Evolutionary conservation across 2,329 filamentous ascomycete species (phyloP), one percentile per base, ranked within the genome.

Genomic region (Clarireedia hainanense): DNA sequence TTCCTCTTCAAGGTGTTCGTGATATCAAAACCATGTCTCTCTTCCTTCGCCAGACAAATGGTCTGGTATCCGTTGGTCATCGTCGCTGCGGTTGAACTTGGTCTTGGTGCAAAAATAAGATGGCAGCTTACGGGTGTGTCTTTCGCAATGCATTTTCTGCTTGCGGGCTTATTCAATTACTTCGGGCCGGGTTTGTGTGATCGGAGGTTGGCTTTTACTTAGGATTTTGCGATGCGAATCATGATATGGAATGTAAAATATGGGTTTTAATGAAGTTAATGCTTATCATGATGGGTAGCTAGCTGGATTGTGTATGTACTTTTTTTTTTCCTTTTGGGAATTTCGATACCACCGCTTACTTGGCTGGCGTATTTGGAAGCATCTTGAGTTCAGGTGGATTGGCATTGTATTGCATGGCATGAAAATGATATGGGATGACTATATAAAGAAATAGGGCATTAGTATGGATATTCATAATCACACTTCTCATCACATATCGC

Each of bases 1-100:
- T 91, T 95, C 62, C 68, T 86, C 4, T 61, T 79, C 50, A 95
- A 96, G 69, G 72, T 91, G 9, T 72, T 79, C 10, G 81, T 82
- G 0, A 72, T 94, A 7, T 77, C 80, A 2, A 76, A 80, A 50
- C 80, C 85, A 1, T 96, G 91, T 68, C 83, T 83, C 67, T 90
- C 91, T 0, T 84, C 84, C 55, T 82, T 84, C 47, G 76, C 82
- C 12, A 84, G 79, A 50, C 74, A 81, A 9, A 79, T 79, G 69
- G 71, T 91, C 5, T 76, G 82, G 5, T 84, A 86, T 61, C 83
- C 86, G 2, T 73, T 95, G 1, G 72, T 95, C 2, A 71, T 79
- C 2, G 69, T 92, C 9, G 89, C 89, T 6, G 82, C 80, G 1
- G 63, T 90, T 14, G 89, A 91, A 56, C 68, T 84, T 9, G 76